phyloP scores from a whole-genome alignment of 1,139 yeast genomes.

The Candida sanyaensis region DNA sequence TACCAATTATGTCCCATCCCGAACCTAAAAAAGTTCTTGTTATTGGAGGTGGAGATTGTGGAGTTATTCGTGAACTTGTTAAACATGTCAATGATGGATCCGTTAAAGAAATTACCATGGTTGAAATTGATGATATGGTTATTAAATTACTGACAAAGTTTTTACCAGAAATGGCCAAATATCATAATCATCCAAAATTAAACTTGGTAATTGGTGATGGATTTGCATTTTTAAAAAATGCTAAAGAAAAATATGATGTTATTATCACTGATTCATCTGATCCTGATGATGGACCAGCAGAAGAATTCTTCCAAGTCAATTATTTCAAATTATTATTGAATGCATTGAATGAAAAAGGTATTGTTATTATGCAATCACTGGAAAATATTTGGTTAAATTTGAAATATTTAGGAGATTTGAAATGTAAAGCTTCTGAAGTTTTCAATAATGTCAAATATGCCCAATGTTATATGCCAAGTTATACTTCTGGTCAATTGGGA shows the following conservation, averaged over 20 bases:
- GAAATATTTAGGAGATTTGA: constrained; percentile 59
- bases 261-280: constrained; percentile 96
- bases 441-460: constrained; percentile 79
- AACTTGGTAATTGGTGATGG: constrained; percentile 85
- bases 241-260: constrained; percentile 62
- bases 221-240: constrained; percentile 66
- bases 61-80: constrained; percentile 81
- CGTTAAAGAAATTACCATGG: constrained; percentile 73
- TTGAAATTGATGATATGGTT: constrained; percentile 90
- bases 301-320: constrained; percentile 80
- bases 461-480: constrained; percentile 90
- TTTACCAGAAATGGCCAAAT: constrained; percentile 78
- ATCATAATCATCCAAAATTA: constrained; percentile 71
- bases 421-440: constrained; percentile 63
- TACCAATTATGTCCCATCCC: constrained; percentile 76
- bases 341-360: constrained; percentile 72
- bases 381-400: constrained; percentile 93
- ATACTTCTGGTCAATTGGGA: constrained; percentile 96
- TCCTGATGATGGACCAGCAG: constrained; percentile 99
- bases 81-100: constrained; percentile 59
- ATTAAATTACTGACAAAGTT: constrained; percentile 72
- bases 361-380: constrained; percentile 88
- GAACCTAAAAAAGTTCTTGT: constrained; percentile 75
- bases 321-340: constrained; percentile 73
- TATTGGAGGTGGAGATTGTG: constrained; percentile 95